Base-by-base conservation (phyloP, 768 basidiomycete species). In the Boletus rufocinnamomeus region DNA sequence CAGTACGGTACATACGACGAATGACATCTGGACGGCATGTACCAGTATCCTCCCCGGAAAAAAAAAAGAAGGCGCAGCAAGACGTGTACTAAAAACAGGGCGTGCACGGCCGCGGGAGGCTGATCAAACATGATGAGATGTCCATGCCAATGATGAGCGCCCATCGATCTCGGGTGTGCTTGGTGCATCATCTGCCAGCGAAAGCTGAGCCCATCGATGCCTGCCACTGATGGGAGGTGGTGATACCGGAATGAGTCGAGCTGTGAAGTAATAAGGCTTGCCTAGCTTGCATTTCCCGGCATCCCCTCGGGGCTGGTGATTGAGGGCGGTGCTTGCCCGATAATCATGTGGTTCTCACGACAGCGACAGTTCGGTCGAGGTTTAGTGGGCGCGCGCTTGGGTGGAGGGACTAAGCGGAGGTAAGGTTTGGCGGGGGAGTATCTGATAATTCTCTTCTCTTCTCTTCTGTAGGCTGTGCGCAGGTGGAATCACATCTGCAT, bases 401-500 rank as follows among this genome's bases (percentile, higher is more conserved):
- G 37, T 47, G 46, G 35, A 41, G 44, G 21, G 47, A 50, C 34
- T 44, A 56, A 57, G 68, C 55, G 66, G 58, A 27, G 46, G 57
- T 45, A 41, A 41, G 2, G n/a, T 41, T 41, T 41, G 40, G 35
- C 52, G 58, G 59, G 52, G 43, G 9, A 35, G 17, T 30, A 37
- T 56, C 54, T 60, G 57, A 57, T 56, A 54, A 55, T 56, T 52
- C 49, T 58, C 10, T 55, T 52, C 51, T 51, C 38, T 55, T 66
- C 41, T 63, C 55, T 63, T 60, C 55, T 58, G 57, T 63, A 34
- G 64, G 62, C 72, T 69, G 64, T 66, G 68, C 61, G 57, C 52
- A 21, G 46, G 57, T 67, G 67, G 62, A 69, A 58, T 67, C 64
- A 64, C 67, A 73, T 72, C 70, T 68, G 54, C 72, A 66, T 71